phyloP scores from a whole-genome alignment of 208 protist genomes.

The Acanthamoeba castellanii region DNA sequence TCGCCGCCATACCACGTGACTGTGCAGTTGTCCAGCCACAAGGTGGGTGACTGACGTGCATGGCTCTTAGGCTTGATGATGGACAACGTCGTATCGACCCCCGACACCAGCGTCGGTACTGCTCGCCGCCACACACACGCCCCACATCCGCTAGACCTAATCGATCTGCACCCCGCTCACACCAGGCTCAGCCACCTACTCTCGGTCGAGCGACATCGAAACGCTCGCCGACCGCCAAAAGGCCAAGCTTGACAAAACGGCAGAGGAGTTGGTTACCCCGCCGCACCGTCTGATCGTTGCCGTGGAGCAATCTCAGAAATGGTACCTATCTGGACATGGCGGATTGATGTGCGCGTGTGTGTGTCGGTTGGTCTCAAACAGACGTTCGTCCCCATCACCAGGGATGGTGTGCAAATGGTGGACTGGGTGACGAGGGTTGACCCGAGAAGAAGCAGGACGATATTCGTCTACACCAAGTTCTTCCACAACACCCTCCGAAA shows the following conservation, averaged over 20 bases:
- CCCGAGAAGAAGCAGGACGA: slow-evolving; percentile 77
- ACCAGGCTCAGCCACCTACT: background rate
- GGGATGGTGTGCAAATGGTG: slow-evolving; percentile 74
- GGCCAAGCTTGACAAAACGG: background rate
- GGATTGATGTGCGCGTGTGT: background rate
- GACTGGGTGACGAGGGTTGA: slow-evolving; percentile 78
- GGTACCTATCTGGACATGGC: background rate
- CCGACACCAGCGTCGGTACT: background rate
- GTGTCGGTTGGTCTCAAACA: too few species aligned
- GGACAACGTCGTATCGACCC: background rate
- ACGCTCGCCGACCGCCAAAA: background rate
- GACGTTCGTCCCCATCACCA: background rate
- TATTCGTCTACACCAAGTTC: slow-evolving; percentile 53
- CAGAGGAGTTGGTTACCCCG: background rate
- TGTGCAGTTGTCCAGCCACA: too few species aligned
- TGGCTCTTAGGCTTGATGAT: background rate
- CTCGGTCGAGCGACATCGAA: background rate
- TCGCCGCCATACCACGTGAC: background rate
- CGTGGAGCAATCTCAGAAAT: slow-evolving; percentile 40
- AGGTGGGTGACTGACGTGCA: background rate
- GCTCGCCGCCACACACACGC: background rate
- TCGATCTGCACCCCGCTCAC: background rate
- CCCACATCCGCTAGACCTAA: background rate
- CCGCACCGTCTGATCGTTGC: slow-evolving; percentile 20
- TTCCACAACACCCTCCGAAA: slow-evolving; percentile 34